Percentiles rank a stretch among this genome's conserved stretches.
Conservation (phyloP, 2,329 filamentous ascomycete genomes). For the Drechslerella coelobrocha region DNA sequence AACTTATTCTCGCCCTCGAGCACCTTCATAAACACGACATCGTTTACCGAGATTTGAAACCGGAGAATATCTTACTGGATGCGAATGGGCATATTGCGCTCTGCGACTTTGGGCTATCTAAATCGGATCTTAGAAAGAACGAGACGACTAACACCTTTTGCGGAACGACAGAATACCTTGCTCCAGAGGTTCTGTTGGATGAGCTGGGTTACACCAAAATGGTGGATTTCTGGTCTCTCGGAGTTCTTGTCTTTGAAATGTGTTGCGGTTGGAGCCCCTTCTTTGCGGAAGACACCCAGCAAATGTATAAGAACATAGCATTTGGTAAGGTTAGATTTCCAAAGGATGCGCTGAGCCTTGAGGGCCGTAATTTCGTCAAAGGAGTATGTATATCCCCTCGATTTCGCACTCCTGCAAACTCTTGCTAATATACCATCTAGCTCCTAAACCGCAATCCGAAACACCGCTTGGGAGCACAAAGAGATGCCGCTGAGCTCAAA, state of each 20-base stretch:
- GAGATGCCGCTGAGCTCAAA: conserved; percentile 93
- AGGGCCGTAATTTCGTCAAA: conserved; percentile 98
- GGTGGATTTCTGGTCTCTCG: conserved; percentile 99
- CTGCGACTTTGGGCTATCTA: conserved; percentile 96
- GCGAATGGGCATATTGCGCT: conserved; percentile 97
- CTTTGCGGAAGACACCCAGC: conserved; percentile 97
- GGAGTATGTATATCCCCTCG: conserved; percentile 61
- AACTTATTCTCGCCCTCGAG: conserved; percentile 91
- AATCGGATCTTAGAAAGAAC: conserved; percentile 95
- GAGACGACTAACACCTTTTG: conserved; percentile 99
- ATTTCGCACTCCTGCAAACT: not conserved
- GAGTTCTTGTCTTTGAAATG: conserved; percentile 98
- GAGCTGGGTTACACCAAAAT: conserved; percentile 99
- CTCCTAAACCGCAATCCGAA: conserved; percentile 95
- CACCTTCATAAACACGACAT: conserved; percentile 97
- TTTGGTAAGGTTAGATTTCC: conserved; percentile 98
- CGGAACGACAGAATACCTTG: conserved; percentile 95
- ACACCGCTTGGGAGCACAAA: conserved; percentile 86
- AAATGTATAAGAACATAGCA: conserved; percentile 99
- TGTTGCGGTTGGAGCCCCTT: conserved; percentile 99
- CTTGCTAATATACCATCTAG: conserved; percentile 35
- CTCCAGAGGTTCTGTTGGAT: conserved; percentile 91
- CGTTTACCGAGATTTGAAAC: conserved; percentile 95
- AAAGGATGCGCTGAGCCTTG: conserved; percentile 88
- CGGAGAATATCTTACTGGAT: conserved; percentile 95